phyloP scores from a whole-genome alignment of 2,329 filamentous ascomycete species.

The Neopestalotiopsis sp. region DNA sequence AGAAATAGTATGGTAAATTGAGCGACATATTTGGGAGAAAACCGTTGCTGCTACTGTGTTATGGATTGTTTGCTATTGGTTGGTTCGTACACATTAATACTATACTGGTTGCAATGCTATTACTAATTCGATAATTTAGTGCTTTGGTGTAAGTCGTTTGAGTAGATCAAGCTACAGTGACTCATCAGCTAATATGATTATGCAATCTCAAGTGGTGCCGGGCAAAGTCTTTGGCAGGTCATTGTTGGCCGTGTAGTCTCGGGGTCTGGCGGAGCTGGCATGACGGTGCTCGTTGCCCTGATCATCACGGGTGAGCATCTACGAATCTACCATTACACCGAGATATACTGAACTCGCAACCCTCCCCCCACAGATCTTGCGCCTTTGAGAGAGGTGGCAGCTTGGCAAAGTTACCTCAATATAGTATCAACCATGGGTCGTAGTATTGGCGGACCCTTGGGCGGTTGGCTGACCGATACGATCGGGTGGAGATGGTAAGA shows the following conservation, averaged over 20 bases:
- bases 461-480: constrained; percentile 65
- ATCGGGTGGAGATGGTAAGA: constrained; percentile 70
- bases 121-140: neutral
- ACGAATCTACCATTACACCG: neutral
- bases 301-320: neutral
- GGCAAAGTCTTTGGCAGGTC: constrained; percentile 16
- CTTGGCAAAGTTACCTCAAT: constrained; percentile 60
- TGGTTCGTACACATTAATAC: constrained; percentile 23
- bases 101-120: neutral
- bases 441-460: constrained; percentile 59
- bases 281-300: neutral
- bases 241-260: constrained; percentile 18
- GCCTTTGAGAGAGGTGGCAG: constrained; percentile 56
- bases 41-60: constrained; percentile 32
- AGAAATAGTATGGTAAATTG: constrained; percentile 34
- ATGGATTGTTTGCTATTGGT: constrained; percentile 34
- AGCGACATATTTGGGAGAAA: constrained; percentile 37
- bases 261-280: constrained; percentile 15
- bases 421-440: constrained; percentile 56
- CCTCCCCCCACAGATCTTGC: constrained; percentile 48
- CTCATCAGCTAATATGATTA: neutral
- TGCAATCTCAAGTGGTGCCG: neutral
- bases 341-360: neutral
- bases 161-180: neutral
- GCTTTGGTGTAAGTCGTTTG: constrained; percentile 13